Evolutionary conservation across 2,329 filamentous ascomycete genomes (phyloP), one percentile per base, ranked within the genome.

Genomic region (Neurospora sp.): DNA sequence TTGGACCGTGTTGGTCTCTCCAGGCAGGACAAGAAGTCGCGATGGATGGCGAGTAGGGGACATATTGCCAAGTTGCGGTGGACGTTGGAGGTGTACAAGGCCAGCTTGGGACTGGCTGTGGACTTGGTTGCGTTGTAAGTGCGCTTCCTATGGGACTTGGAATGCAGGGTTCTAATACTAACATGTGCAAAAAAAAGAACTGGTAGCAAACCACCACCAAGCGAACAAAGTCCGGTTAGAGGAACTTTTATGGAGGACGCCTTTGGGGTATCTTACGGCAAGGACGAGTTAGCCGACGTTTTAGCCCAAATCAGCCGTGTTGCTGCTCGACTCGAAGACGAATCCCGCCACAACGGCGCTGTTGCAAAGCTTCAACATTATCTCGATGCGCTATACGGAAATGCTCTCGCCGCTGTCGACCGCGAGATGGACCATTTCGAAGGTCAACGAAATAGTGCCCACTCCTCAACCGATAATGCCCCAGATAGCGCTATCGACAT

Each of bases 361-460:
- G 88, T 92, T 71, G 87, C 88, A 1, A 87, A 85, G 3, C 86
- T 89, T n/a, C 89, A 89, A 70, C 89, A 86, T 28, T 89, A 91
- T 72, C 84, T 90, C 71, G 90, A 91, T 76, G 87, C 89, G 0
- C 85, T 93, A 6, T 90, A 90, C 6, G 87, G 89, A 73, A 91
- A 92, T 80, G 80, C 80, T 43, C 73, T 77, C 65, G 73, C 74
- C 4, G 66, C 66, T 10, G 39, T 70, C 8, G 67, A 70, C n/a
- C n/a, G 37, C 28, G 66, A 68, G 17, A 65, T 66, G 11, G 65
- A 71, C n/a, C 40, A 52, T 5, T 41, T 66, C 3, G 19, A 39
- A 6, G 43, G n/a, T 8, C 68, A 67, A 66, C 71, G 62, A 43
- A 68, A 57, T 15, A 17, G 66, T 37, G 66, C 72, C 17, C 70